Conservation (phyloP, 2,329 filamentous ascomycete genomes). For the Rutstroemia sp. region DNA sequence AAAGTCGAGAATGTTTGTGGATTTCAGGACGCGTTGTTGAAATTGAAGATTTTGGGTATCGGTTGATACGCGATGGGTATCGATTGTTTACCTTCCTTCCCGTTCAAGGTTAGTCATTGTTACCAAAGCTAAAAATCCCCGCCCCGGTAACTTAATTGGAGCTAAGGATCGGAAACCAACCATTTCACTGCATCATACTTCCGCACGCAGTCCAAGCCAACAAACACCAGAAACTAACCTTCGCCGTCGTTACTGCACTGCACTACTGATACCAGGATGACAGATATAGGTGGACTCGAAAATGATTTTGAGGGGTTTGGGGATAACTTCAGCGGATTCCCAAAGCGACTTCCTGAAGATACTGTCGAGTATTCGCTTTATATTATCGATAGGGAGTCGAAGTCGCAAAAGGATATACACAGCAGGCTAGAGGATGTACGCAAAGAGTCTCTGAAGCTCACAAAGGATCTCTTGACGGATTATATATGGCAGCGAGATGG, state of each 20-base stretch:
- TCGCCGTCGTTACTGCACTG: not conserved
- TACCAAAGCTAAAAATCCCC: not conserved
- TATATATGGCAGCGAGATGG: conserved; percentile 94
- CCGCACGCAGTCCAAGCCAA: not conserved
- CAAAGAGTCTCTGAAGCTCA: conserved; percentile 57
- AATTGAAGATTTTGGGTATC: conserved; percentile 6
- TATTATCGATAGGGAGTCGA: conserved; percentile 51
- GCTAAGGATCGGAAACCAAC: not conserved
- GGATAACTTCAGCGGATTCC: conserved; percentile 50
- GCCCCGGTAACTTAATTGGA: not conserved
- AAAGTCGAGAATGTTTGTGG: not conserved
- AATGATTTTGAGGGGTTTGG: conserved; percentile 60
- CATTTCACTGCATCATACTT: not conserved
- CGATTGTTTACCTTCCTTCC: conserved; percentile 19
- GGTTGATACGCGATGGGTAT: conserved; percentile 19
- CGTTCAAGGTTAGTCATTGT: conserved; percentile 10
- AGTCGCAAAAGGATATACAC: conserved; percentile 47
- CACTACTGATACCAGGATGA: not conserved
- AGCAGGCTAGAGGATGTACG: conserved; percentile 64
- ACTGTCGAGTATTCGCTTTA: conserved; percentile 80
- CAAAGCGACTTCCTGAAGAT: conserved; percentile 69
- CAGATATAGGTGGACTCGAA: conserved; percentile 31
- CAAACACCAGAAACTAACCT: not conserved
- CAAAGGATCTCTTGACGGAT: conserved; percentile 59
- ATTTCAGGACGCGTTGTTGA: not conserved